phyloP scores from a whole-genome alignment of 495 filamentous ascomycete species.

The Penicillium pancosmium region DNA sequence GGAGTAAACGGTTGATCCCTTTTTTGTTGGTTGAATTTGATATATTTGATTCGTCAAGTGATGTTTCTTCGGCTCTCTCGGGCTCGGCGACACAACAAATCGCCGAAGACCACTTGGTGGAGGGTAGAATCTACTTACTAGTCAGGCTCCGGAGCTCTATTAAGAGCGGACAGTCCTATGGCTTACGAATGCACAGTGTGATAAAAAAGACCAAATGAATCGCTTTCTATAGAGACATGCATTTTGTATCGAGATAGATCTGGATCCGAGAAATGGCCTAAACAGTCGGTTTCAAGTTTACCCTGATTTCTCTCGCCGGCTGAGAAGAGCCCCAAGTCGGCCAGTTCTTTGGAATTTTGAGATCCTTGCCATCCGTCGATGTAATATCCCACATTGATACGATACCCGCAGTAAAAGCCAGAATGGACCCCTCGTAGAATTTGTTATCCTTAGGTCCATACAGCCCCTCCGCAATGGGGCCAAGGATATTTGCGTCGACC shows the following conservation, averaged over 20 bases:
- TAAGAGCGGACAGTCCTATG: neutral
- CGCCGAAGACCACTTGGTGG: neutral
- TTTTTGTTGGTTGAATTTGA: neutral
- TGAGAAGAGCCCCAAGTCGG: slow-evolving; percentile 40
- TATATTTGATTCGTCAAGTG: neutral
- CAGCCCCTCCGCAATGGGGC: slow-evolving; percentile 50
- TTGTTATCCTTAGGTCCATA: slow-evolving; percentile 49
- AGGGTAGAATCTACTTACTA: neutral
- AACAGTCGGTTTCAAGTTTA: slow-evolving; percentile 36
- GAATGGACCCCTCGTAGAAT: slow-evolving; percentile 53
- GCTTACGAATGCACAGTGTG: neutral
- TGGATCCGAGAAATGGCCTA: slow-evolving; percentile 12
- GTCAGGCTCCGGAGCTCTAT: neutral
- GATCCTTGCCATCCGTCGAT: slow-evolving; percentile 32
- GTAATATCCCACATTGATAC: slow-evolving; percentile 56
- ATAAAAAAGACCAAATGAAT: neutral
- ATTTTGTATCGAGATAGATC: neutral
- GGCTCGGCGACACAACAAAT: neutral
- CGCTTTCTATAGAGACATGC: slow-evolving; percentile 9
- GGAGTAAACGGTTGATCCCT: neutral
- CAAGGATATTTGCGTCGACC: slow-evolving; percentile 33
- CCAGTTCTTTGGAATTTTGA: slow-evolving; percentile 36
- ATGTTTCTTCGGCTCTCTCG: neutral
- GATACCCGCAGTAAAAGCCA: slow-evolving; percentile 51
- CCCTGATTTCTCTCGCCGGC: slow-evolving; percentile 40